Evolutionary conservation across 2,329 filamentous ascomycete species (phyloP).

Genomic region (Plenodomus lindquistii): DNA sequence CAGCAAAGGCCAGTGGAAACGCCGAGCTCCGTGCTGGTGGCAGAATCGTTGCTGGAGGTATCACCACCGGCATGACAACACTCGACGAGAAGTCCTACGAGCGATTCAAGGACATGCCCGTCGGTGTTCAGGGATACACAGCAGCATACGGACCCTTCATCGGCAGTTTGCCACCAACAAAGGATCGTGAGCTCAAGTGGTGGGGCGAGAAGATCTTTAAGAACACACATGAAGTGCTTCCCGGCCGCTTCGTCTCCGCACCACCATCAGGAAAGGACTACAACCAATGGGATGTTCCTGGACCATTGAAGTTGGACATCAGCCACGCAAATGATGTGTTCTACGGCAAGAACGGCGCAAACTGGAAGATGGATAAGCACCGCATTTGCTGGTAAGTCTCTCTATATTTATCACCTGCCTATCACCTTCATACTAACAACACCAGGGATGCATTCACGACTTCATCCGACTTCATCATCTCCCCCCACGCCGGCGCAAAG

Average conservation of each 20-base stretch:
- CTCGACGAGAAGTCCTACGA: constrained; percentile 41
- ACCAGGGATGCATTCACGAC: constrained; percentile 66
- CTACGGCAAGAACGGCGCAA: constrained; percentile 60
- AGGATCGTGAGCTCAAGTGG: constrained; percentile 41
- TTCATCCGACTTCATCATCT: constrained; percentile 60
- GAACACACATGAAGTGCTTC: constrained; percentile 40
- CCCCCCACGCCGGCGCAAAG: constrained; percentile 52
- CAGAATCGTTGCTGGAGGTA: constrained; percentile 61
- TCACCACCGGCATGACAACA: constrained; percentile 53
- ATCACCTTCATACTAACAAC: constrained; percentile 28
- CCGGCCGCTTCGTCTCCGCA: constrained; percentile 59
- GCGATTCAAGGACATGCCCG: constrained; percentile 39
- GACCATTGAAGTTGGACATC: constrained; percentile 62
- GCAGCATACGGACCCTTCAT: constrained; percentile 37
- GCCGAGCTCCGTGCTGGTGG: constrained; percentile 57
- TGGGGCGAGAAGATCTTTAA: constrained; percentile 43
- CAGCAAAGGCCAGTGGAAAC: constrained; percentile 51
- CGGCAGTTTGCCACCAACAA: constrained; percentile 37
- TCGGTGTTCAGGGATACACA: constrained; percentile 37
- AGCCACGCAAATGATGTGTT: constrained; percentile 60
- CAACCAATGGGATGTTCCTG: constrained; percentile 64
- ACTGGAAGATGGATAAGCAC: constrained; percentile 64
- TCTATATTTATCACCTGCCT: not conserved
- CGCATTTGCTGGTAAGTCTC: constrained; percentile 65
- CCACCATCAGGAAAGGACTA: constrained; percentile 63